Percentiles rank a stretch among this genome's conserved stretches.
phyloP scores from a whole-genome alignment of 1,139 yeast species.

The Candida sp. region DNA sequence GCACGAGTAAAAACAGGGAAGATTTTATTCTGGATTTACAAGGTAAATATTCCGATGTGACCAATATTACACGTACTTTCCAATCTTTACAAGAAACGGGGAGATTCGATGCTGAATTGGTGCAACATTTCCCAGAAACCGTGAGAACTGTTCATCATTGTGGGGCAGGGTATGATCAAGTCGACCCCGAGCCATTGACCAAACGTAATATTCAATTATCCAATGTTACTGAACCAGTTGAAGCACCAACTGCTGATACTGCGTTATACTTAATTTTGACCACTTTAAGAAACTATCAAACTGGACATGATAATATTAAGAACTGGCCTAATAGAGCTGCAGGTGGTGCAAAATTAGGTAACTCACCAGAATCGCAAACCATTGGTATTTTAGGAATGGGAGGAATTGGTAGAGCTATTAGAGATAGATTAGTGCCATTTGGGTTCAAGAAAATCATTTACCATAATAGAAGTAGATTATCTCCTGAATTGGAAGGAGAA shows the following conservation, averaged over 20 bases:
- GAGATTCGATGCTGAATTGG: constrained; percentile 70
- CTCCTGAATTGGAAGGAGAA: constrained; percentile 53
- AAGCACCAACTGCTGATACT: constrained; percentile 80
- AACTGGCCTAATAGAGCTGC: constrained; percentile 34
- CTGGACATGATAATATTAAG: constrained; percentile 40
- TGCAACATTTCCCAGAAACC: constrained; percentile 53
- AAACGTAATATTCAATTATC: constrained; percentile 59
- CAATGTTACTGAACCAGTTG: constrained; percentile 71
- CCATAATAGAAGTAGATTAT: constrained; percentile 54
- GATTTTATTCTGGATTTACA: constrained; percentile 51
- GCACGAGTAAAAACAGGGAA: constrained; percentile 41
- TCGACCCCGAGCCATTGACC: constrained; percentile 54
- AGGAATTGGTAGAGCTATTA: constrained; percentile 70
- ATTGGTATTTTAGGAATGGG: constrained; percentile 77
- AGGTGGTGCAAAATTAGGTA: constrained; percentile 26
- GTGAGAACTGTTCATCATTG: constrained; percentile 69
- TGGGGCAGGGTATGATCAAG: constrained; percentile 95
- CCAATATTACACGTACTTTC: constrained; percentile 52
- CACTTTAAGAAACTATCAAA: constrained; percentile 63
- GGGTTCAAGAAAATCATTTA: constrained; percentile 60
- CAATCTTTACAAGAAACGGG: constrained; percentile 56
- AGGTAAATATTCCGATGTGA: constrained; percentile 44
- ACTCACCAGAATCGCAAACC: constrained; percentile 56
- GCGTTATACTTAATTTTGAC: constrained; percentile 65
- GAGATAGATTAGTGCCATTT: constrained; percentile 60